These are phyloP conservation scores for Candida glucosophila DNA, from an alignment of 1,139 yeast genomes.

Conservation along the genomic window DNA sequence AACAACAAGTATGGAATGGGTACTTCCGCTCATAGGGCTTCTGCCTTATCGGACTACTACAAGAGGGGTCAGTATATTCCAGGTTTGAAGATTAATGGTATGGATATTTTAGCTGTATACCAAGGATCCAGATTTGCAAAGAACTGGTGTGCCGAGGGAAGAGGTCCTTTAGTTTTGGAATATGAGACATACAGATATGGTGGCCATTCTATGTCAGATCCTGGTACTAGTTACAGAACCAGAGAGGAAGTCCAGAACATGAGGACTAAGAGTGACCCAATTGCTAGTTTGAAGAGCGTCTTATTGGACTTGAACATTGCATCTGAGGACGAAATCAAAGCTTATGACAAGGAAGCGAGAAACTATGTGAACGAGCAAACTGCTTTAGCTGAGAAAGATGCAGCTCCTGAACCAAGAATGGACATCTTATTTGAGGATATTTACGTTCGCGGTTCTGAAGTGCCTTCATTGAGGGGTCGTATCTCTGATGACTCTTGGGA, in stretches of 20 bases:
- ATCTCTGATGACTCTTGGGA: slow-evolving; percentile 90
- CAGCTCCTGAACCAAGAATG: slow-evolving; percentile 94
- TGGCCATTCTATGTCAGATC: slow-evolving; percentile 99
- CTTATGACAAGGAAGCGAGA: slow-evolving; percentile 94
- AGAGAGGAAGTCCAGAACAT: slow-evolving; percentile 99
- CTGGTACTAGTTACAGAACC: slow-evolving; percentile 99
- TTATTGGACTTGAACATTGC: slow-evolving; percentile 78
- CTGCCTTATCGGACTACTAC: slow-evolving; percentile 93
- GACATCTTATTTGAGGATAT: slow-evolving; percentile 94
- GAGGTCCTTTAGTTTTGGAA: slow-evolving; percentile 93
- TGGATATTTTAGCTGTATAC: slow-evolving; percentile 93
- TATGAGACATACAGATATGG: slow-evolving; percentile 98
- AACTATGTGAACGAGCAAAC: slow-evolving; percentile 91
- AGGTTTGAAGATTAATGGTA: slow-evolving; percentile 96
- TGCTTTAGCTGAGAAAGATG: slow-evolving; percentile 86
- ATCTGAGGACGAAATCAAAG: slow-evolving; percentile 87
- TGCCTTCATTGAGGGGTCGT: slow-evolving; percentile 92
- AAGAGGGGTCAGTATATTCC: slow-evolving; percentile 99
- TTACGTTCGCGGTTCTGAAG: slow-evolving; percentile 90
- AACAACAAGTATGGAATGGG: slow-evolving; percentile 99
- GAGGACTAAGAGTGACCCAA: slow-evolving; percentile 97
- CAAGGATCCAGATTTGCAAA: slow-evolving; percentile 96
- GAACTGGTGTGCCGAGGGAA: slow-evolving; percentile 89
- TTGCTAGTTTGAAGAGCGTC: slow-evolving; percentile 88
- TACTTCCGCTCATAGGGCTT: slow-evolving; percentile 92